Evolutionary conservation across 352 stramenopile genomes (phyloP).

Genomic region (Pythium coloratum): DNA sequence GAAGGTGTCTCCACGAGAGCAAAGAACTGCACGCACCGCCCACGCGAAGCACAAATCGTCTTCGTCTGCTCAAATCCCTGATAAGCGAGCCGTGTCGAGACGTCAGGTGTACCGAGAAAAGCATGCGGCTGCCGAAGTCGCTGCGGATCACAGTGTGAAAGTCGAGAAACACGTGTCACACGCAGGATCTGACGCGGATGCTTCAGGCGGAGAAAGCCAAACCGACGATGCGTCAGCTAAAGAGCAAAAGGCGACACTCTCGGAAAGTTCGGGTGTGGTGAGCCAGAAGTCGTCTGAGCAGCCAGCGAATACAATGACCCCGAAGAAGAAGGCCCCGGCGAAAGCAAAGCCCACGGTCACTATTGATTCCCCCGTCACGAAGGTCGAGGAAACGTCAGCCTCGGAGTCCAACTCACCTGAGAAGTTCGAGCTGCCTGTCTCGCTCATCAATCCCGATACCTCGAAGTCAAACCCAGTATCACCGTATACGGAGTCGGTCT

Average conservation of each 20-base stretch:
- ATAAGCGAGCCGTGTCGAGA: constrained; percentile 25
- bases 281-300: neutral
- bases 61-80: neutral
- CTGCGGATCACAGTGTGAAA: constrained; percentile 11
- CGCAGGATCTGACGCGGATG: constrained; percentile 15
- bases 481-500: neutral
- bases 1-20: constrained; percentile 16
- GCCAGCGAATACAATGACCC: neutral
- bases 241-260: neutral
- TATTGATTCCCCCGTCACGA: neutral
- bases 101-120: constrained; percentile 74
- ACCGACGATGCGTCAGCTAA: neutral
- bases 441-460: neutral
- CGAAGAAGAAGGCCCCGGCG: neutral
- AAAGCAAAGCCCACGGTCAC: neutral
- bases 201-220: constrained; percentile 15
- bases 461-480: neutral
- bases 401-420: neutral
- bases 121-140: constrained; percentile 25
- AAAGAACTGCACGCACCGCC: constrained; percentile 2
- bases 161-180: neutral
- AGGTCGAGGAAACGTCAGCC: neutral
- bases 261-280: neutral
- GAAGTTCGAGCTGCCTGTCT: neutral
- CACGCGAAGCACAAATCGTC: constrained; percentile 9